A percentile compares a stretch with the other conserved stretches of the same genome.
Conservation (phyloP, 108 stramenopile genomes). For the Skeletonema potamos region DNA sequence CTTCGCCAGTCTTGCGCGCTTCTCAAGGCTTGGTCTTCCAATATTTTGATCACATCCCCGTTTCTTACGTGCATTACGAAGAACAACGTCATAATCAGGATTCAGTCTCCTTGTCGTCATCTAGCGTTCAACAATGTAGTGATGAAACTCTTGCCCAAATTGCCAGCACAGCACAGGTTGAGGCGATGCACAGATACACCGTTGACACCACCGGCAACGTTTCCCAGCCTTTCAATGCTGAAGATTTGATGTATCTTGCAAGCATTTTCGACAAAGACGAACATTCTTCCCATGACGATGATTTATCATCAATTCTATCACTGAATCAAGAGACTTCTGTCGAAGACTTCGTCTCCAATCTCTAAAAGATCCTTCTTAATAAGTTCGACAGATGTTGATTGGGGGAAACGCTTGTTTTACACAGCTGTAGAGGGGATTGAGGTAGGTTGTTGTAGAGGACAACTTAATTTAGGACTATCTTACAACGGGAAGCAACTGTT, state of each 20-base stretch:
- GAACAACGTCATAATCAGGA: neutral
- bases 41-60: neutral
- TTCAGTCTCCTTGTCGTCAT: neutral
- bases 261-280: conserved; percentile 4
- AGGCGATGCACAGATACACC: neutral
- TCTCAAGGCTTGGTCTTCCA: neutral
- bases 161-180: neutral
- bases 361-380: too few relatives aligned
- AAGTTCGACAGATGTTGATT: too few relatives aligned
- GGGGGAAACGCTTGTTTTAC: neutral
- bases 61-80: neutral
- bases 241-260: conserved; percentile 3
- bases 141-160: neutral
- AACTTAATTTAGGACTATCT: too few relatives aligned
- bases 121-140: neutral
- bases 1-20: neutral
- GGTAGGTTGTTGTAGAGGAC: too few relatives aligned
- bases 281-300: neutral
- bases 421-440: too few relatives aligned
- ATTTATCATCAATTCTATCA: conserved; percentile 1
- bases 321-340: neutral
- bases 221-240: neutral
- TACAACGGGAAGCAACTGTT: too few relatives aligned
- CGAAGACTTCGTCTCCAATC: conserved; percentile 29
- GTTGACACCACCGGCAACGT: neutral